Base-by-base conservation (phyloP, 495 filamentous ascomycete species). In the Geopyxis carbonaria region DNA sequence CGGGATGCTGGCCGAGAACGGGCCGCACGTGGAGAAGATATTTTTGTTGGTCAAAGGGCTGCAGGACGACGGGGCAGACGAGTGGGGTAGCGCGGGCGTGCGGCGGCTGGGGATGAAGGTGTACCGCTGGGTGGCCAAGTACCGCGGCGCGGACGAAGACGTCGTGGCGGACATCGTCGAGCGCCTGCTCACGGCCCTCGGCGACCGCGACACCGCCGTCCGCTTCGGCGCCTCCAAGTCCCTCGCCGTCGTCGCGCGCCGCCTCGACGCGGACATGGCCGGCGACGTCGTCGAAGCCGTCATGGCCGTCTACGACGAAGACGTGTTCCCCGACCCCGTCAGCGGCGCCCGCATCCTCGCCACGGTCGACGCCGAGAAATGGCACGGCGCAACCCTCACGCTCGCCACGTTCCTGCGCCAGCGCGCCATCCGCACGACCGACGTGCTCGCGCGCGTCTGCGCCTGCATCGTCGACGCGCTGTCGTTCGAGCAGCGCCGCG, bases 201-300 rank as follows among this genome's bases (percentile, higher is more conserved):
- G 69, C 7, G 86, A 95, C 51, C 78, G 80, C 42, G 83, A 93
- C 47, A 94, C 86, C 0, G 78, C 80, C 5, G 82, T 95, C 21
- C 67, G 89, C 25, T 72, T 91, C 56, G 78, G 87, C 23, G 80
- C 87, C 7, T 91, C 83, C 59, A 99, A 99, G 60, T 78, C 85
- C 10, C 68, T 95, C 33, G 91, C 82, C 45, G 68, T 92, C 20
- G 72, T 95, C 45, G 75, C 84, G 0, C 59, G 81, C 36, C 80
- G 79, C 48, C 60, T 97, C 3, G 72, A 84, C 21, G 53, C 70
- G 0, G 76, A 77, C 9, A 84, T 93, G 75, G 83, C 76, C 0
- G 66, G 70, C 0, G 77, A 94, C 37, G 75, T 95, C 13, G 75
- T 93, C 16, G 80, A 93, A 43, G 82, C 82, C 0, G 73, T 94